These are phyloP conservation scores for Wallacemonas collosoma DNA, from an alignment of 208 protist species.

Conservation along the genomic window DNA sequence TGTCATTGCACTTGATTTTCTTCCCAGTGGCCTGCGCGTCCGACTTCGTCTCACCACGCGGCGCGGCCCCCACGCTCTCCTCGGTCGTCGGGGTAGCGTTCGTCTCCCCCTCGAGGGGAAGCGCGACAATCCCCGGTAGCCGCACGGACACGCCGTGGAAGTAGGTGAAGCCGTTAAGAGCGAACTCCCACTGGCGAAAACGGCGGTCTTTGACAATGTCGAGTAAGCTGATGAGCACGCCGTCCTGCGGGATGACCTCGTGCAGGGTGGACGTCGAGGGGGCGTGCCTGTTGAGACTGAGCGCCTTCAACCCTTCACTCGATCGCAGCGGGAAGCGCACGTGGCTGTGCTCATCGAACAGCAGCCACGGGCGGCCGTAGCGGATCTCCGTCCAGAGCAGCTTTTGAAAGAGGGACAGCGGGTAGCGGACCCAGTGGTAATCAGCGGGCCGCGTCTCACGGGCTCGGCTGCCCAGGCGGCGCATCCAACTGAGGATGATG, in stretches of 20 bases:
- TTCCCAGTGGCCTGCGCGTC: neutral
- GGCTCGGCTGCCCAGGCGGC: slow-evolving; percentile 38
- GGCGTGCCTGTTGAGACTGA: no score
- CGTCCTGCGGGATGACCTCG: slow-evolving; percentile 28
- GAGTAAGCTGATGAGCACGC: slow-evolving; percentile 21
- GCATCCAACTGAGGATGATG: slow-evolving; percentile 54
- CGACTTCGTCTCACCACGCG: no score
- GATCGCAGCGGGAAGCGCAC: neutral
- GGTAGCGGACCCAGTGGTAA: slow-evolving; percentile 49
- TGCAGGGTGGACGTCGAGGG: neutral
- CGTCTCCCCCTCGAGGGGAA: neutral
- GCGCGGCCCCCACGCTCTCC: no score
- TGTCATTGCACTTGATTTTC: neutral
- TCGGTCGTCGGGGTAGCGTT: no score
- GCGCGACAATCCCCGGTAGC: slow-evolving; percentile 21
- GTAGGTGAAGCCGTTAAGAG: slow-evolving; percentile 51
- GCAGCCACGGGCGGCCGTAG: slow-evolving; percentile 12
- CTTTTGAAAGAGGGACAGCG: slow-evolving; percentile 4
- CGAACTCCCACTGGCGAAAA: slow-evolving; percentile 51
- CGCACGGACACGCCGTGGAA: slow-evolving; percentile 58
- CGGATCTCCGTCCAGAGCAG: slow-evolving; percentile 9
- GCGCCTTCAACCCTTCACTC: slow-evolving; percentile 4
- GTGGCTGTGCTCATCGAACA: neutral
- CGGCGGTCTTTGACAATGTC: slow-evolving; percentile 36
- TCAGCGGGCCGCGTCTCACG: slow-evolving; percentile 42